Percentiles rank a stretch among this genome's conserved stretches.
These are phyloP conservation scores for Lichtheimia corymbifera DNA, from an alignment of 371 early-diverging fungal species.

Conservation along the genomic window DNA sequence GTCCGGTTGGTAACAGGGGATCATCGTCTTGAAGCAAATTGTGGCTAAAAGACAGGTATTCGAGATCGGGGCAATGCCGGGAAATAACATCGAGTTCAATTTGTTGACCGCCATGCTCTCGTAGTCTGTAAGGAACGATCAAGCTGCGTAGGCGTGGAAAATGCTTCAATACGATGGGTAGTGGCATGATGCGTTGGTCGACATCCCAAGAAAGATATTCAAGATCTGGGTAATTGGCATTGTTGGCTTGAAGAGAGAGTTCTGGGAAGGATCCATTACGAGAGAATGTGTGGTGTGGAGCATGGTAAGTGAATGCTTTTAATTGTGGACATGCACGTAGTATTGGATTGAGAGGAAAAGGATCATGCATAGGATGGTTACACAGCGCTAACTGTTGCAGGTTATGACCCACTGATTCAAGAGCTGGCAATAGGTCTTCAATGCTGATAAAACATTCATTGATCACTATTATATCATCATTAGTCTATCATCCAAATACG, in stretches of 20 bases:
- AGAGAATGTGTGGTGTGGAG: slow-evolving; percentile 1
- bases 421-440: slow-evolving; percentile 1
- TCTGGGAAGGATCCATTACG: neutral
- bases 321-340: slow-evolving; percentile 3
- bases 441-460: neutral
- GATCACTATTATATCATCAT: neutral
- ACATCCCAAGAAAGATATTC: neutral
- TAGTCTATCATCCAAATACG: neutral
- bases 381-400: neutral
- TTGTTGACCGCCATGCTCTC: neutral
- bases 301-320: slow-evolving; percentile 1
- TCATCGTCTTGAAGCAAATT: no score
- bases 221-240: neutral
- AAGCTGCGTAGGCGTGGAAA: neutral
- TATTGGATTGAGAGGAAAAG: neutral
- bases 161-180: neutral
- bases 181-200: neutral
- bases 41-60: neutral
- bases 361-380: no score
- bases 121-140: neutral
- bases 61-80: neutral
- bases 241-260: neutral
- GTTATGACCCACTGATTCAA: neutral
- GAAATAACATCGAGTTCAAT: neutral
- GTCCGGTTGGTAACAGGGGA: no score